Evolutionary conservation across 768 basidiomycete genomes (phyloP), one percentile per base, ranked within the genome.

Genomic region (Russula virescens): DNA sequence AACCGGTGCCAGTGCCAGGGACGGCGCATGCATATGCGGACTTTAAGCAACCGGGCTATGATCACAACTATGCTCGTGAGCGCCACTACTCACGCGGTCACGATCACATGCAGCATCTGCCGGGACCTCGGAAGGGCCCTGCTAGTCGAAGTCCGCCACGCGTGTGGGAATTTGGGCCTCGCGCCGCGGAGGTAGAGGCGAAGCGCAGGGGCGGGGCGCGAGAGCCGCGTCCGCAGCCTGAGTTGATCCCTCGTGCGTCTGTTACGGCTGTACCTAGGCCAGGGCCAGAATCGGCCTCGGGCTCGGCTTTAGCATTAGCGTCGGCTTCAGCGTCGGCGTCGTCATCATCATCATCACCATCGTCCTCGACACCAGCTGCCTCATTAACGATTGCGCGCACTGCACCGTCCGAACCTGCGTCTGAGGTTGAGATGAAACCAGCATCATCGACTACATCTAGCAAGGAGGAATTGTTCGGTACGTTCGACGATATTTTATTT

Each of bases 141-240:
- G 38, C 38, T 21, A 18, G 43, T 6, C 61, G 21, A 7, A 47
- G 35, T 10, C 56, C 62, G 19, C 62, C 62, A 19, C 62, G 62
- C 28, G 23, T 59, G 34, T 63, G 62, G 62, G 28, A 54, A n/a
- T 57, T 52, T 3, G 62, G 62, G 14, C 62, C 62, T 53, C 57
- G 46, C 23, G 62, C 54, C 25, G 50, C 61, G 2, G 49, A 19
- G 21, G 28, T 26, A 8, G 52, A 35, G 6, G 16, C 55, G 16
- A 38, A n/a, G 19, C 25, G 60, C 14, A 28, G 45, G 43, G 43
- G 21, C 13, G 31, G 13, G 3, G 31, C 31, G 31, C 31, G 31
- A 3, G 31, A 31, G 31, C 14, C 47, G 11, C 51, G 45, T 35
- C 23, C 52, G 21, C 31, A 28, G 2, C 43, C 55, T 2, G n/a